Evolutionary conservation across 768 basidiomycete genomes (phyloP).

Genomic region (Podaxis rugospora): DNA sequence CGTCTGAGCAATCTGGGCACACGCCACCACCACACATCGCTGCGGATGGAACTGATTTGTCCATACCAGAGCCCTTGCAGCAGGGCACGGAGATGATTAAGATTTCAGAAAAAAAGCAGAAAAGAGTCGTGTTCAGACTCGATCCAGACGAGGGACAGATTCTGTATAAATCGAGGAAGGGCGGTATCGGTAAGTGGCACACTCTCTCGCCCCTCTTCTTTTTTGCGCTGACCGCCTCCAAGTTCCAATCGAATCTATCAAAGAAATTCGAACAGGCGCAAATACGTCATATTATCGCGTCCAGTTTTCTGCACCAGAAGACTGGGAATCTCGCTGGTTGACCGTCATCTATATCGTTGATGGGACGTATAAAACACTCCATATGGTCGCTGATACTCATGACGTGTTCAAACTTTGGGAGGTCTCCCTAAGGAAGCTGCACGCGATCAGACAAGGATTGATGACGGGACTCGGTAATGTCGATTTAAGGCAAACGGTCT

Average conservation of each 20-base stretch:
- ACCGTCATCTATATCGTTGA: slow-evolving; percentile 81
- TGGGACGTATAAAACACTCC: slow-evolving; percentile 79
- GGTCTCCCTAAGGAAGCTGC: slow-evolving; percentile 56
- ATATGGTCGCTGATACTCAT: slow-evolving; percentile 69
- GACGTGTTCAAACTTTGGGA: slow-evolving; percentile 48
- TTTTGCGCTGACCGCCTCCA: neutral
- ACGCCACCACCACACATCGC: neutral
- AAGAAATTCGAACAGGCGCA: slow-evolving; percentile 74
- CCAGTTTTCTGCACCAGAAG: slow-evolving; percentile 59
- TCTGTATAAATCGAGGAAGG: slow-evolving; percentile 63
- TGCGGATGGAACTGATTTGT: slow-evolving; percentile 7
- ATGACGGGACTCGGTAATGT: slow-evolving; percentile 63
- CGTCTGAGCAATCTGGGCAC: neutral
- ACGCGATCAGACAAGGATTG: slow-evolving; percentile 62
- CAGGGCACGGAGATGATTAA: slow-evolving; percentile 74
- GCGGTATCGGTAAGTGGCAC: slow-evolving; percentile 47
- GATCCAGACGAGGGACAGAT: slow-evolving; percentile 77
- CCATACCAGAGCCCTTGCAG: slow-evolving; percentile 46
- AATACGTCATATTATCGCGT: slow-evolving; percentile 70
- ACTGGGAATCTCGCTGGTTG: slow-evolving; percentile 72
- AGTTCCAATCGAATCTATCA: slow-evolving; percentile 87
- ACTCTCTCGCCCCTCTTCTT: neutral
- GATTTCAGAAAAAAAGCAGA: slow-evolving; percentile 70
- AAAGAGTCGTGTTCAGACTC: slow-evolving; percentile 60
- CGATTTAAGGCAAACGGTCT: slow-evolving; percentile 61